Evolutionary conservation across 305 asterid species (phyloP).

Genomic region (Nicotiana rustica): DNA sequence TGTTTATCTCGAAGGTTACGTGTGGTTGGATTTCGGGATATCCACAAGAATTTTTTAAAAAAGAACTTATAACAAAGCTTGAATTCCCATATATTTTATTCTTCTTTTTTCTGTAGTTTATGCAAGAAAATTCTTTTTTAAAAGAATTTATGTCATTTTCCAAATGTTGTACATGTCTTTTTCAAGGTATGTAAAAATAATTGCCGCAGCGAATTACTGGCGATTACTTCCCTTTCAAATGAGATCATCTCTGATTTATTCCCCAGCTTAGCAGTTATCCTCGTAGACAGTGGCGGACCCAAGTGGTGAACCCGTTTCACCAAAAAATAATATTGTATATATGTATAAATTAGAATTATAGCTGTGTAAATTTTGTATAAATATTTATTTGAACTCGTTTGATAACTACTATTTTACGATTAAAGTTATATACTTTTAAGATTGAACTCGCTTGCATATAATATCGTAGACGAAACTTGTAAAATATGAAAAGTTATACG

Average conservation of each 20-base stretch:
- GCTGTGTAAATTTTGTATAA: too few relatives aligned
- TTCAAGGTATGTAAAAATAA: background rate
- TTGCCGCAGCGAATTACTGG: background rate
- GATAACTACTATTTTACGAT: too few relatives aligned
- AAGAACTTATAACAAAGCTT: background rate
- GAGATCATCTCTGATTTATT: conserved; percentile 19
- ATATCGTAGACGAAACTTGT: too few relatives aligned
- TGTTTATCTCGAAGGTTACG: conserved; percentile 6
- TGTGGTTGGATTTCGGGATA: background rate
- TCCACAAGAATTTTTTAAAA: background rate
- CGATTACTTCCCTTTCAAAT: background rate
- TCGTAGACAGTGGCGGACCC: too few relatives aligned
- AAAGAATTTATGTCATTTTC: conserved; percentile 20
- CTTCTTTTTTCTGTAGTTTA: background rate
- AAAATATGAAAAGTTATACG: too few relatives aligned
- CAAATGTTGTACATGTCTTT: background rate
- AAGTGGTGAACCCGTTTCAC: too few relatives aligned
- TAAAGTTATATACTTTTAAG: too few relatives aligned
- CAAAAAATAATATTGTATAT: too few relatives aligned
- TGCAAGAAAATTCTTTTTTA: background rate
- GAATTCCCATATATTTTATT: conserved; percentile 8
- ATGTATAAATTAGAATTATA: too few relatives aligned
- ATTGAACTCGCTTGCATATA: too few relatives aligned
- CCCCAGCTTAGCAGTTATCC: background rate
- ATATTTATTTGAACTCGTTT: too few relatives aligned